Base-by-base conservation (phyloP, 805 yeast species). In the Pichia thaimueangensis region DNA sequence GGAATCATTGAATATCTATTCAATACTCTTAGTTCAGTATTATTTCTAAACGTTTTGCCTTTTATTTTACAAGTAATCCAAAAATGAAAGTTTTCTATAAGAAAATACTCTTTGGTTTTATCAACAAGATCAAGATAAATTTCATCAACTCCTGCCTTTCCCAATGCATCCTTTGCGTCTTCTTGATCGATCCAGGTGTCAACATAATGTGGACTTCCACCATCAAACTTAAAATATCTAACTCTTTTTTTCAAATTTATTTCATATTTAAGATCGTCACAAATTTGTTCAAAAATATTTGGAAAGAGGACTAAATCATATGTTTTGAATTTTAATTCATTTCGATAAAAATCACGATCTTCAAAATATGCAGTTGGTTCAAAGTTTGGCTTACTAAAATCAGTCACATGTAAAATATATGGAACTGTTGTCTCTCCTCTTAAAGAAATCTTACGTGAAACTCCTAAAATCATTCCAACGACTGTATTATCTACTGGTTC, bases 371-470 rank as follows among this genome's bases (percentile, higher is more conserved):
- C 21, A 6, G 24, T 5, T 6, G 17, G 20, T 9, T 16, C 16
- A 19, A 38, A 38, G 10, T n/a, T 13, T 28, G 39, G 39, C 13
- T 29, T 25, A 0, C 55, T 43, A 16, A 56, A 55, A 35, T 56
- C 60, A 3, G 56, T 51, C 40, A 55, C 22, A 41, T 54, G 56
- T n/a, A 56, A 28, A 9, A 37, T 43, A 19, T 39, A 44, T 9
- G 59, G 59, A 9, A 12, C 19, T 6, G 17, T 41, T 25, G 13
- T 29, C 30, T 21, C 30, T n/a, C 24, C 35, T 12, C 5, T 22
- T 47, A 24, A 24, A 11, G 22, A 12, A 13, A 25, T n/a, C 35
- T 16, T 13, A n/a, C 47, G 31, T 9, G 57, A 45, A 16, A 55
- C 41, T 3, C 57, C 60, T 7, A 56, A 39, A 16, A 56, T 13